Base-by-base conservation (phyloP, 1,284 basidiomycete genomes). In the Thelephora terrestris region DNA sequence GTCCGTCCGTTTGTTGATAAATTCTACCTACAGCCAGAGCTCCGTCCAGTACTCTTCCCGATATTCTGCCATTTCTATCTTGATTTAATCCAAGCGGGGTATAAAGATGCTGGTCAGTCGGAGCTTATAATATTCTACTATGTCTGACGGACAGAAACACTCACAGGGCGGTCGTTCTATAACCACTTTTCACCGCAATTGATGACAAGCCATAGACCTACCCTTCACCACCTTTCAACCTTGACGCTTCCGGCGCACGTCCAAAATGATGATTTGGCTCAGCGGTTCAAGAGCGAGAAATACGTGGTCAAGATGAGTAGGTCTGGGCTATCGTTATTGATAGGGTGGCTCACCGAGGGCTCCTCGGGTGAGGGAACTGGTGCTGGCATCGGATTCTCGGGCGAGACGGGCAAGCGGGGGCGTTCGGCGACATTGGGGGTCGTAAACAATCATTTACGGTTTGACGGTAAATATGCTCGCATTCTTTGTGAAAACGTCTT, bases 11-110 rank as follows among this genome's bases (percentile, higher is more conserved):
- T 25, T 42, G 55, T 40, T 49, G 47, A 27, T 47, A 43, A 47
- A 38, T 37, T n/a, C n/a, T n/a, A n/a, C n/a, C 32, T 27, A 4
- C 60, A 93, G 89, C 91, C 92, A 50, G 94, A 99, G 66, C 87
- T 99, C 55, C 74, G 88, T 52, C 91, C 92, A 34, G 84, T 99
- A 32, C 70, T 97, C 16, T 94, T 94, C 60, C 96, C 96, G 4
- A 87, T 99, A 53, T 99, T 98, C 63, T 91, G 90, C 38, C 93
- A 99, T 66, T 96, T 96, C 60, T 98, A 95, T 66, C 75, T 99
- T 32, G 94, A 98, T 63, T 76, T 99, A 44, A 84, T 98, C 47
- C 83, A 93, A 58, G 82, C 86, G 53, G 92, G 91, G 4, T 91
- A 90, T 65, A 85, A 88, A 56, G 86, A 91, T 57, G 88, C 92